Evolutionary conservation across 257 asterid genomes (phyloP), one percentile per base, ranked within the genome.

Genomic region (Buddleja alternifolia): DNA sequence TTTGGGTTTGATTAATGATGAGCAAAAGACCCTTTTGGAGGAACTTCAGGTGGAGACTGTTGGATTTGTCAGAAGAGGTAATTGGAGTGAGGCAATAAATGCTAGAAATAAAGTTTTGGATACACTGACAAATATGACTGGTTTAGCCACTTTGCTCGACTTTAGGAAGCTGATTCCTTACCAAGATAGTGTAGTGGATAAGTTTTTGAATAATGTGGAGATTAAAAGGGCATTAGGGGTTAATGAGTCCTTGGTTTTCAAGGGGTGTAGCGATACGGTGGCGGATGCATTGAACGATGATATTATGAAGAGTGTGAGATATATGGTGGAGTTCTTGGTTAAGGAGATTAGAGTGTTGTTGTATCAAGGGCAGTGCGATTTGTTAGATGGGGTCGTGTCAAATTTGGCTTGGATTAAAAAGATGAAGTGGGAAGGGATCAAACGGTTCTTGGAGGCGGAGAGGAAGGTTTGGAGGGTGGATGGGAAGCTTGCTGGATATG

Each of bases 251-350:
- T 71, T 77, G 10, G 69, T 59, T 21, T 86, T 76, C 11, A 76
- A 69, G 50, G 45, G 48, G 9, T 86, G 93, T 47, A 82, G 84
- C 21, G 78, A 19, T 55, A 40, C 8, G 25, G 93, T 86, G 48
- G 82, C 73, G 1, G 60, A 68, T 3, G 78, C 61, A 0, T 73
- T 86, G 55, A 64, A 65, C 7, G 81, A 77, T 5, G 90, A 86
- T 62, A 77, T 82, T 59, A 86, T 86, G 93, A 86, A 84, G 85
- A 84, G 90, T 51, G 85, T 80, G 50, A 82, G 66, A 66, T 51
- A 66, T 12, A 82, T 73, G 90, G 85, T 80, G 46, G 87, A 84
- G 44, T 80, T 61, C 11, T 68, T 86, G 55, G 88, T 82, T 4
- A 60, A 64, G 77, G 78, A 78, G n/a, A 80, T 84, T 7, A 86